These are phyloP conservation scores for Ilex aquifolium DNA, from an alignment of 257 asterid species.

Conservation along the genomic window DNA sequence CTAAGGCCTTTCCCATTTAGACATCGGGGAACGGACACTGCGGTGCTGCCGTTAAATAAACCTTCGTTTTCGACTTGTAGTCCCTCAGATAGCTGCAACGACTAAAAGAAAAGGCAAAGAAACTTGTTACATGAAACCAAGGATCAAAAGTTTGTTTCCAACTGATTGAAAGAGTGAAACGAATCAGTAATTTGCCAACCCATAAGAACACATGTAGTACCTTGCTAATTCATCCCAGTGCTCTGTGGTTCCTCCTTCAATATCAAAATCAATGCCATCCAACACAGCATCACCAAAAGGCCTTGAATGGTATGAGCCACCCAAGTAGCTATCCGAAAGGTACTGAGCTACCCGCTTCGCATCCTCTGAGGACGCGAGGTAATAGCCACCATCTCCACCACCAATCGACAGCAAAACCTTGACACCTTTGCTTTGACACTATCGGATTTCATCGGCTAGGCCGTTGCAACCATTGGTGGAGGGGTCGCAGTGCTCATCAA, in stretches of 20 bases:
- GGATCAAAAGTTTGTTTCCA: no score
- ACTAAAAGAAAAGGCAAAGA: no score
- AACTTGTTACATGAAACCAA: no score
- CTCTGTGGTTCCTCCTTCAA: background rate
- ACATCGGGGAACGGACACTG: no score
- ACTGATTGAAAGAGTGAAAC: no score
- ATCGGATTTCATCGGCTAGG: background rate
- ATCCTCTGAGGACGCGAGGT: background rate
- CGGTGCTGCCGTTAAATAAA: no score
- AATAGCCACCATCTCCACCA: background rate
- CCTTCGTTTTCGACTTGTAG: no score
- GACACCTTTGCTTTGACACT: background rate
- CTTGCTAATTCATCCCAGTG: no score
- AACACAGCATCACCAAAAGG: background rate
- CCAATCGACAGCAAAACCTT: background rate
- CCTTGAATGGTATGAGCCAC: background rate
- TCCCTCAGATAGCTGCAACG: no score
- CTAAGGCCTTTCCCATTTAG: no score
- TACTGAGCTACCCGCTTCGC: background rate
- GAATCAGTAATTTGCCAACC: no score
- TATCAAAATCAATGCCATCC: background rate
- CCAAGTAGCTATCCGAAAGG: background rate
- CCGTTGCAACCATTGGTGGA: background rate
- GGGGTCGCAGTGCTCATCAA: background rate
- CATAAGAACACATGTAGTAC: no score